Evolutionary conservation across 768 basidiomycete genomes (phyloP).

Genomic region (Phanerochaete sordida): DNA sequence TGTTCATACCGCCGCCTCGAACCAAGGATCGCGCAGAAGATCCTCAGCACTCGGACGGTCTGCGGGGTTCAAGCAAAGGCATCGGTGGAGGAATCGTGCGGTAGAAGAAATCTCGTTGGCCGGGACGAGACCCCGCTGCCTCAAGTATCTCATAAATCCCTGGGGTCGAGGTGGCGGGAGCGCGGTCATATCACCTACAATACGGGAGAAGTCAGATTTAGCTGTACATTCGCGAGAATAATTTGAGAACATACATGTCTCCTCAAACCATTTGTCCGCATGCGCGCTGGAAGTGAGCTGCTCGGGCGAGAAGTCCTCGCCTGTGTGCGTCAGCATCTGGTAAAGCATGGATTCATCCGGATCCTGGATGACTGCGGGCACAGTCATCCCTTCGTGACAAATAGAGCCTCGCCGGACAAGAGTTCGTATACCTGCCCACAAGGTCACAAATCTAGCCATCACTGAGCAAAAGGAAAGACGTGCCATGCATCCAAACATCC

Average conservation of each 20-base stretch:
- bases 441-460: too few species aligned
- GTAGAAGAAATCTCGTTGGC: not conserved
- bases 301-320: not conserved
- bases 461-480: not conserved
- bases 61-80: not conserved
- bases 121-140: not conserved
- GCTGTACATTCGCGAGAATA: too few species aligned
- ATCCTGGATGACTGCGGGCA: not conserved
- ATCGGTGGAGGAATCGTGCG: not conserved
- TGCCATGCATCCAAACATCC: conserved; percentile 2
- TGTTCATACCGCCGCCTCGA: not conserved
- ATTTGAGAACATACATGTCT: not conserved
- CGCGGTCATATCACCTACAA: not conserved
- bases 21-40: not conserved
- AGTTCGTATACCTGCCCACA: not conserved
- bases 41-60: not conserved
- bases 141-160: not conserved
- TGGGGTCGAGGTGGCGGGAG: not conserved
- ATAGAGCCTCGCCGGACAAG: not conserved
- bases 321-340: not conserved
- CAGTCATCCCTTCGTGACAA: not conserved
- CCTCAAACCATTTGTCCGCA: not conserved
- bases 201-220: not conserved
- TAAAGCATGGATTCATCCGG: not conserved
- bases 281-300: not conserved